Evolutionary conservation across 164 flowering plant species (phyloP).

Genomic region (Umbellularia californica): DNA sequence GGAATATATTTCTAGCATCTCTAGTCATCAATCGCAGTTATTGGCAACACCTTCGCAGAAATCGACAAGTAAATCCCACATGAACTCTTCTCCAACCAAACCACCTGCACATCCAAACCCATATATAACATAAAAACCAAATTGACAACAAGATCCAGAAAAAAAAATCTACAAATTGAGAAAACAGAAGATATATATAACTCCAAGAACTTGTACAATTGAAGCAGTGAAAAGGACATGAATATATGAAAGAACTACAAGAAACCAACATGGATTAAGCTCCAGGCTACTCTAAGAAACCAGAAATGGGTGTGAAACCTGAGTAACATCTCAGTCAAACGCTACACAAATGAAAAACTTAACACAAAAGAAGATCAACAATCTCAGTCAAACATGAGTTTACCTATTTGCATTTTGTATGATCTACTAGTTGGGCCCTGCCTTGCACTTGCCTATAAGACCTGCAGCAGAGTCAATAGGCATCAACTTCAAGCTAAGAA

Average conservation of each 20-base stretch:
- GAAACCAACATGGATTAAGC: neutral
- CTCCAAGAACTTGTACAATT: neutral
- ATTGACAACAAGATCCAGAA: neutral
- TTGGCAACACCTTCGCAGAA: constrained; percentile 59
- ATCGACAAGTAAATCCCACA: constrained; percentile 70
- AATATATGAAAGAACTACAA: too few relatives aligned
- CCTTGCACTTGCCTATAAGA: too few relatives aligned
- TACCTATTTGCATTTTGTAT: too few relatives aligned
- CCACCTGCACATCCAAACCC: constrained; percentile 37
- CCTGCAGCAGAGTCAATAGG: too few relatives aligned
- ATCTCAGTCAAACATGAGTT: too few relatives aligned
- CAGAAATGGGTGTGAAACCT: too few relatives aligned
- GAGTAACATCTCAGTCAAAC: too few relatives aligned
- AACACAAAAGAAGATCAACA: too few relatives aligned
- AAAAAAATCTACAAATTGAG: neutral
- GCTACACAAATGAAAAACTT: too few relatives aligned
- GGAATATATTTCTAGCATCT: too few relatives aligned
- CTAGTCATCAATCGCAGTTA: constrained; percentile 92
- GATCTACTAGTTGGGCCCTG: too few relatives aligned
- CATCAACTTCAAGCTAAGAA: too few relatives aligned
- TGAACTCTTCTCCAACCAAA: constrained; percentile 73
- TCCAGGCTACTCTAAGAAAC: neutral
- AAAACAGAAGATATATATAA: neutral
- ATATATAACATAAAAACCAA: neutral
- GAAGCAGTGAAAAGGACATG: neutral